A percentile compares a stretch with the other conserved stretches of the same genome.
phyloP scores from a whole-genome alignment of 441 rosid species.

The Arabidopsis hybrid region DNA sequence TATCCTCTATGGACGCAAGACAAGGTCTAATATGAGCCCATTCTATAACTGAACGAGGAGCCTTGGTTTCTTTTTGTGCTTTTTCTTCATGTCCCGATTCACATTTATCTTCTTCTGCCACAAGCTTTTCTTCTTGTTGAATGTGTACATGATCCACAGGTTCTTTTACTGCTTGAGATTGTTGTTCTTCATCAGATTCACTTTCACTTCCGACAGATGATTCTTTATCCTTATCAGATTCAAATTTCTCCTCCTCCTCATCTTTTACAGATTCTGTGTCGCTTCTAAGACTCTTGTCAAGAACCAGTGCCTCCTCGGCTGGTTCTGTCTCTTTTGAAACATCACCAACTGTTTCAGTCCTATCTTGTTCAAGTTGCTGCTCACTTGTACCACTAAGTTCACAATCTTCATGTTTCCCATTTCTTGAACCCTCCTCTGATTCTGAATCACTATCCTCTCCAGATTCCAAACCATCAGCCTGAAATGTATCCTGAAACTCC shows the following conservation, averaged over 20 bases:
- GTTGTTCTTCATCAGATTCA: slow-evolving; percentile 30
- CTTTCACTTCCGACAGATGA: background rate
- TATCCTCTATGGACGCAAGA: slow-evolving; percentile 55
- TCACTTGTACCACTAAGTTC: slow-evolving; percentile 16
- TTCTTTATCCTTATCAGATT: slow-evolving; percentile 42
- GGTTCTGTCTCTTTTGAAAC: slow-evolving; percentile 34
- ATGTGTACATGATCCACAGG: slow-evolving; percentile 28
- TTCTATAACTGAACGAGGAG: slow-evolving; percentile 39
- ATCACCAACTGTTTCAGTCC: slow-evolving; percentile 4
- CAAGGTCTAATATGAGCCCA: slow-evolving; percentile 66
- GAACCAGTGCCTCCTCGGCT: slow-evolving; percentile 33
- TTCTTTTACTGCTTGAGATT: slow-evolving; percentile 30
- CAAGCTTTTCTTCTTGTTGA: slow-evolving; percentile 44
- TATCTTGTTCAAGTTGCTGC: slow-evolving; percentile 11
- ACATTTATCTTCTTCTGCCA: slow-evolving; percentile 45
- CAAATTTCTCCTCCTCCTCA: slow-evolving; percentile 31
- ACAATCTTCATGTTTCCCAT: slow-evolving; percentile 44
- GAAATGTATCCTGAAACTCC: slow-evolving; percentile 43
- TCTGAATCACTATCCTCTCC: slow-evolving; percentile 46
- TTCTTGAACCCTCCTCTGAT: slow-evolving; percentile 44
- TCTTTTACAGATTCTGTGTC: slow-evolving; percentile 41
- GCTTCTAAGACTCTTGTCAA: slow-evolving; percentile 23
- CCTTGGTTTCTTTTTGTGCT: slow-evolving; percentile 46
- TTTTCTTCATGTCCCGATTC: slow-evolving; percentile 42
- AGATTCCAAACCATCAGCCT: slow-evolving; percentile 45